phyloP scores from a whole-genome alignment of 768 basidiomycete genomes.

The Boletus subcaerulescens region DNA sequence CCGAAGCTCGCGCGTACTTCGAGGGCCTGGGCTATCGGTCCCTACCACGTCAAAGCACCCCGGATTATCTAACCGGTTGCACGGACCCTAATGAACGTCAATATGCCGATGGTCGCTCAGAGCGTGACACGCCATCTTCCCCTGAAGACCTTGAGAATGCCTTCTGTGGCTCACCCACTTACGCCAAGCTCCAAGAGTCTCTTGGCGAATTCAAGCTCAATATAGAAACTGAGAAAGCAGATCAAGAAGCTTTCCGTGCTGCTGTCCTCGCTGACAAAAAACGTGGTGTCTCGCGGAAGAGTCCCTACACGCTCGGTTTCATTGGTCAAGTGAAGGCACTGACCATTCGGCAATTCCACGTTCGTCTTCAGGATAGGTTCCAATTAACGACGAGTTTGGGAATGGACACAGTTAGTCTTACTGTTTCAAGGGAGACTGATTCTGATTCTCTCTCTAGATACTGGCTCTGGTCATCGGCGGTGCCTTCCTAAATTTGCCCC shows the following conservation, averaged over 20 bases:
- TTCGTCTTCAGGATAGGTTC: conserved; percentile 72
- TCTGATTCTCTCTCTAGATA: conserved; percentile 7
- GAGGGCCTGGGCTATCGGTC: conserved; percentile 67
- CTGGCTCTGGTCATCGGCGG: conserved; percentile 63
- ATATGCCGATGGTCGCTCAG: conserved; percentile 61
- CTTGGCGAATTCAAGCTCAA: conserved; percentile 53
- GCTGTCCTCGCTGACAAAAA: conserved; percentile 78
- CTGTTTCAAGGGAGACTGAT: neutral
- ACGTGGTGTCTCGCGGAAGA: conserved; percentile 70
- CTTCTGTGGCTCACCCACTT: conserved; percentile 50
- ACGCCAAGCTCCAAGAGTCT: conserved; percentile 40
- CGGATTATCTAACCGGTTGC: conserved; percentile 82
- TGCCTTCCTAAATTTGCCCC: conserved; percentile 69
- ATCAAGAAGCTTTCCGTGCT: conserved; percentile 74
- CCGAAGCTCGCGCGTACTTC: conserved; percentile 77
- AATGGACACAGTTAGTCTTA: conserved; percentile 51
- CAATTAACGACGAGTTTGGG: conserved; percentile 70
- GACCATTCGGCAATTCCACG: conserved; percentile 69
- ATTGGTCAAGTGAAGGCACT: conserved; percentile 69
- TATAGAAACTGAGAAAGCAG: conserved; percentile 58
- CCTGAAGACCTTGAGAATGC: conserved; percentile 66
- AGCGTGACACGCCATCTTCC: conserved; percentile 54
- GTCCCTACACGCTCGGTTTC: conserved; percentile 82
- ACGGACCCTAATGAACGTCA: conserved; percentile 86
- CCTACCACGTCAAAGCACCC: conserved; percentile 78